phyloP scores from a whole-genome alignment of 2,329 filamentous ascomycete species.

The Paracoccidioides lutzii region DNA sequence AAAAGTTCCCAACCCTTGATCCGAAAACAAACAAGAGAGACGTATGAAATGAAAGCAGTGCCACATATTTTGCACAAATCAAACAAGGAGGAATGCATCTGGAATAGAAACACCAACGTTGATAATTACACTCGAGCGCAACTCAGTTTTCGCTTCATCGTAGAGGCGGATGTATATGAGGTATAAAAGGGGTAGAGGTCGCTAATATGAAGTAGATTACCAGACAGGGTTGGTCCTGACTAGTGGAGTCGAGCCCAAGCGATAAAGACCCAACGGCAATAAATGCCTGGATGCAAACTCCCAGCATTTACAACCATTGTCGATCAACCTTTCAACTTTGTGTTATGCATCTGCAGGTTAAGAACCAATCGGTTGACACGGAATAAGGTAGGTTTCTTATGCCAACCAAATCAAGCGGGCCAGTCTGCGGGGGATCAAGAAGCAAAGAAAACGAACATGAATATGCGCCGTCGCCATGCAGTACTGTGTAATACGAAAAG shows the following conservation, averaged over 20 bases:
- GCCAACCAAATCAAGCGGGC: background rate
- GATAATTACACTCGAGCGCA: background rate
- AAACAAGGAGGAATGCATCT: background rate
- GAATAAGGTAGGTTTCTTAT: background rate
- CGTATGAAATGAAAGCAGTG: background rate
- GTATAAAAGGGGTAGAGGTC: background rate
- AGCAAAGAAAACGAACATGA: background rate
- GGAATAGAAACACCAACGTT: background rate
- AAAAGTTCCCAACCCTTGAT: background rate
- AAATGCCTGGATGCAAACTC: background rate
- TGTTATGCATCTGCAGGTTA: background rate
- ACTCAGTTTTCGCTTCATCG: background rate
- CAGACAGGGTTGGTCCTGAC: background rate
- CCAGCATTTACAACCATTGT: background rate
- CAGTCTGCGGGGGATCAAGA: background rate
- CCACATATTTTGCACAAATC: background rate
- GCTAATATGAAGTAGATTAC: background rate
- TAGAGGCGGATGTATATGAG: background rate
- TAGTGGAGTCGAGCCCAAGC: background rate
- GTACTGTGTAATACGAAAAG: background rate
- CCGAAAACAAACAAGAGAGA: background rate
- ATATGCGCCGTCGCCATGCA: conserved; percentile 1
- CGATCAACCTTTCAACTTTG: background rate
- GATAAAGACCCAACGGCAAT: background rate
- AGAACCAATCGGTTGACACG: background rate